Conservation (phyloP, 345 rosid genomes). For the Chamaenerion angustifolium region DNA sequence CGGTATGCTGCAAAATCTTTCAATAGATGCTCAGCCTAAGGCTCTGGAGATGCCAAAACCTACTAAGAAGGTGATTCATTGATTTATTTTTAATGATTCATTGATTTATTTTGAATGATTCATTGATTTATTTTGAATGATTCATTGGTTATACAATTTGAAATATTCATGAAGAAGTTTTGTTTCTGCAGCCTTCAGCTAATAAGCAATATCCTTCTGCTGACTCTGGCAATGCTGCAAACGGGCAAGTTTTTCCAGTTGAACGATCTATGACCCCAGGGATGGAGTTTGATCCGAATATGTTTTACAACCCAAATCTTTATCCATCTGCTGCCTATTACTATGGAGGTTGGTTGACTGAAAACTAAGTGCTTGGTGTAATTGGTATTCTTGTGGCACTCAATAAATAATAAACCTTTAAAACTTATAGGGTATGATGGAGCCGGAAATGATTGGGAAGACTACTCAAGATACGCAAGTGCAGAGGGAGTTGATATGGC, state of each 20-base stretch:
- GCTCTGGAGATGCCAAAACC: conserved; percentile 24
- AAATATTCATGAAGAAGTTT: background rate
- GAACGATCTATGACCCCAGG: conserved; percentile 24
- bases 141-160: background rate
- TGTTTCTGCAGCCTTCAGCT: conserved; percentile 13
- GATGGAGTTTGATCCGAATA: conserved; percentile 20
- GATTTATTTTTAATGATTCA: background rate
- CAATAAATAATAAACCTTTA: background rate
- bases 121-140: too few relatives aligned
- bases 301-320: conserved; percentile 25
- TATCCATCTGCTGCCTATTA: conserved; percentile 21
- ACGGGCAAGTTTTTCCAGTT: conserved; percentile 21
- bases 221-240: conserved; percentile 15
- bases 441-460: conserved; percentile 55
- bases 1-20: conserved; percentile 26
- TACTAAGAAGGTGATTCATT: conserved; percentile 15
- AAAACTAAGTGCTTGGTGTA: background rate
- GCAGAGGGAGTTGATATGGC: conserved; percentile 62
- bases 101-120: background rate
- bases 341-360: conserved; percentile 18
- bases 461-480: conserved; percentile 37
- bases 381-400: too few relatives aligned
- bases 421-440: conserved; percentile 38
- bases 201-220: conserved; percentile 20
- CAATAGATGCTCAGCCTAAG: conserved; percentile 20